A percentile compares a stretch with the other conserved stretches of the same genome.
Evolutionary conservation across 2,329 filamentous ascomycete species (phyloP).

Genomic region (Lasiodiplodia hormozganensis): DNA sequence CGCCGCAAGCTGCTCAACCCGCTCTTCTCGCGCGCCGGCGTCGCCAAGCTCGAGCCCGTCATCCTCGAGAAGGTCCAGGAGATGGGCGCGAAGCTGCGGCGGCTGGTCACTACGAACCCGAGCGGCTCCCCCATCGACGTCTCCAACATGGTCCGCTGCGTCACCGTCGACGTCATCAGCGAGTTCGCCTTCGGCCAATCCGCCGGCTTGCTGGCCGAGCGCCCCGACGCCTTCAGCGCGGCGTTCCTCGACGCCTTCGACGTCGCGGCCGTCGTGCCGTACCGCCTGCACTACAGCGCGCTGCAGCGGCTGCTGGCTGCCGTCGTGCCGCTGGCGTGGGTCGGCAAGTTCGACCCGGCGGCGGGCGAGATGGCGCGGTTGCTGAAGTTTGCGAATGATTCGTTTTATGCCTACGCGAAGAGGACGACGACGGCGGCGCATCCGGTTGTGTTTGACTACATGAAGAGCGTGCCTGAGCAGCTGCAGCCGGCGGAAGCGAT

Average conservation of each 20-base stretch:
- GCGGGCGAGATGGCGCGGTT: neutral
- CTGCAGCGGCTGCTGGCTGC: neutral
- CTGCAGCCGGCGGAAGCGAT: neutral
- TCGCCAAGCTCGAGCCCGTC: conserved; percentile 27
- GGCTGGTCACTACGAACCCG: conserved; percentile 13
- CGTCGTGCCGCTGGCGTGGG: neutral
- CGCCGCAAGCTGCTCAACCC: conserved; percentile 28
- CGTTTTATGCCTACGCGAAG: neutral
- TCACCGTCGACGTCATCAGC: conserved; percentile 34
- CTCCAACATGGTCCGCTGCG: conserved; percentile 31
- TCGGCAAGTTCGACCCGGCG: neutral
- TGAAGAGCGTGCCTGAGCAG: neutral
- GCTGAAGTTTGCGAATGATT: neutral
- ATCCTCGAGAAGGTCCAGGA: conserved; percentile 20
- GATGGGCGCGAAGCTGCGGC: conserved; percentile 25
- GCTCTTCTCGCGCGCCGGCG: conserved; percentile 29
- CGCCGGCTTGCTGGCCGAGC: conserved; percentile 32
- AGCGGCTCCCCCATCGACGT: conserved; percentile 27
- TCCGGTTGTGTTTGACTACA: neutral
- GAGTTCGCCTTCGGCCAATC: conserved; percentile 33
- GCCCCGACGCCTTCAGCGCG: conserved; percentile 5
- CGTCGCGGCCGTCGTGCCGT: neutral
- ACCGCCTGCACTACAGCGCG: neutral
- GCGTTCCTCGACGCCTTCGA: conserved; percentile 1
- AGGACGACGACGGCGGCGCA: neutral